A percentile compares a stretch with the other conserved stretches of the same genome.
Conservation (phyloP, 1,284 basidiomycete species). For the Sanghuangporus sanghuang region DNA sequence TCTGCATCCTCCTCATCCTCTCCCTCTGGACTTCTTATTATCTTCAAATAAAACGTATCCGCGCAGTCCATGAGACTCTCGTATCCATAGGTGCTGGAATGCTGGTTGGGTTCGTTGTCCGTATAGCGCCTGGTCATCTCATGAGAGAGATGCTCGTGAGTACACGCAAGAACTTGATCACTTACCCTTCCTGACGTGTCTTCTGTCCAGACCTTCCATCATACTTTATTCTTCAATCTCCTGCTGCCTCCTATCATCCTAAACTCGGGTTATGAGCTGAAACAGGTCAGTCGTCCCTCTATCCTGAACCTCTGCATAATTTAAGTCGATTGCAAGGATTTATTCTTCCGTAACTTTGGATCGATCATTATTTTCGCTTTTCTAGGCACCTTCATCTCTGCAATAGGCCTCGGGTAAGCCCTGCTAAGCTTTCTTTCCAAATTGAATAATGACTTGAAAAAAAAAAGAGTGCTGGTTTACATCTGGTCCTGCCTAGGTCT, state of each 20-base stretch:
- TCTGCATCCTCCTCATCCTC: constrained; percentile 89
- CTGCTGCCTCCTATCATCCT: constrained; percentile 97
- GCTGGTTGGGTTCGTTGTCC: constrained; percentile 89
- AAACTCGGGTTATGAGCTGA: constrained; percentile 96
- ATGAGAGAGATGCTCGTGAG: constrained; percentile 97
- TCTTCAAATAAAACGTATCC: constrained; percentile 93
- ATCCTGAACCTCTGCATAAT: neutral
- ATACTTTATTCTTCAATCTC: constrained; percentile 97
- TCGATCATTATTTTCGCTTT: constrained; percentile 97
- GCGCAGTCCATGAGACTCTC: constrained; percentile 94
- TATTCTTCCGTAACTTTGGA: constrained; percentile 97
- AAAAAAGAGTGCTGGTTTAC: constrained; percentile 81
- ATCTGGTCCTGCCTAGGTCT: constrained; percentile 91
- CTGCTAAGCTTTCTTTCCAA: neutral
- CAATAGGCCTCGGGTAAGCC: constrained; percentile 90
- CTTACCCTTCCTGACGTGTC: neutral
- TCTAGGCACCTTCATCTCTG: constrained; percentile 93
- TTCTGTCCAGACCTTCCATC: constrained; percentile 77
- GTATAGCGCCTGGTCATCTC: constrained; percentile 88
- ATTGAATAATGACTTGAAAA: constrained; percentile 30
- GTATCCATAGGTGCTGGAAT: constrained; percentile 96
- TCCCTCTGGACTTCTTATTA: constrained; percentile 98
- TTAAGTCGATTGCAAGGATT: constrained; percentile 57
- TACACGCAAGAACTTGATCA: neutral
- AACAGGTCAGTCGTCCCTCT: constrained; percentile 59